Base-by-base conservation (phyloP, 2,329 filamentous ascomycete genomes). In the Mycogone perniciosa region DNA sequence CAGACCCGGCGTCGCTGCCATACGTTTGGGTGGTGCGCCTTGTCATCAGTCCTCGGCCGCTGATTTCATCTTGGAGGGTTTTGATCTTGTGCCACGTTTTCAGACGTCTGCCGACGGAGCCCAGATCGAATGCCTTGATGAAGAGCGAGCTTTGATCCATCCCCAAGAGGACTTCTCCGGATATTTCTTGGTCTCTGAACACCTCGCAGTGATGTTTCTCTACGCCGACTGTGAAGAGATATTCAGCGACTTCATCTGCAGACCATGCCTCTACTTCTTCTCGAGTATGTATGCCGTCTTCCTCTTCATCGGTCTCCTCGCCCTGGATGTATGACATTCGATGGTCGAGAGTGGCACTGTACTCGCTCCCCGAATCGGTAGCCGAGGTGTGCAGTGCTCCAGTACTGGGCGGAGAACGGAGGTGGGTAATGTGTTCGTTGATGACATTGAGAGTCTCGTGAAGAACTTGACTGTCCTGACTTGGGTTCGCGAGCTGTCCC, bases 81-180 rank as follows among this genome's bases (percentile, higher is more conserved):
- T 95, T 95, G 67, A 97, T 91, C 69, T 93, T 96, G 69, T 96
- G 89, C 92, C 92, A 97, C 2, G 91, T 96, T 67, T 95, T 95
- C 55, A 97, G 71, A 54, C 92, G 81, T 51, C 89, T 81, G 7
- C 92, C 92, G 59, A 97, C 91, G 3, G 91, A 89, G 13, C 92
- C 92, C 58, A 97, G 77, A 59, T 96, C 89, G 60, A 96, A 95
- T 43, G 93, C 91, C 64, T 96, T 96, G 73, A 97, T 85, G 66
- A 96, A 95, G 11, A 97, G 77, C 37, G 93, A 95, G 51, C 89
- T 88, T 71, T 96, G 92, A 61, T 96, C 90, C 89, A 97, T 95
- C 48, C 88, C 89, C 47, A 99, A 72, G 37, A 99, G 72, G 4
- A 97, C 92, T 61, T 97, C 91, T 44, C 93, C 93, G 2, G 88